These are phyloP conservation scores for Cryptosporidium canis DNA, from an alignment of 169 alveolate species.

Conservation along the genomic window DNA sequence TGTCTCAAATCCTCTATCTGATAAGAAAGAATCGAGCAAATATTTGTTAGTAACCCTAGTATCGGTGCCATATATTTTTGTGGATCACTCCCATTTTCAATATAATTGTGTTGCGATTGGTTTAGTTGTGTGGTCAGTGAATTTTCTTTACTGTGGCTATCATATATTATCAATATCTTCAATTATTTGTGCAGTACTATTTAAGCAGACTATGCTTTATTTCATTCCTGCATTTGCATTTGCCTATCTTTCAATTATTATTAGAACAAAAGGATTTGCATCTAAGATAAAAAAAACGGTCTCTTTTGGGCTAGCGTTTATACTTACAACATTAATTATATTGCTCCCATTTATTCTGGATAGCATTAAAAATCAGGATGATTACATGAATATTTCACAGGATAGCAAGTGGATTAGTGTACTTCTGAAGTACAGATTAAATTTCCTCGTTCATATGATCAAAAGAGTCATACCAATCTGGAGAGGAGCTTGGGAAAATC, in stretches of 20 bases:
- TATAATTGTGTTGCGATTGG: slow-evolving; percentile 89
- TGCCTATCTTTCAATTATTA: slow-evolving; percentile 63
- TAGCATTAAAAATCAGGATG: not conserved
- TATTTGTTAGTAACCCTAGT: slow-evolving; percentile 69
- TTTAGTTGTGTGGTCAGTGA: slow-evolving; percentile 83
- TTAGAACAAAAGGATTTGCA: slow-evolving; percentile 9
- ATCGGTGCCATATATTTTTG: slow-evolving; percentile 82
- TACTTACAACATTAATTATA: not conserved
- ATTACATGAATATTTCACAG: not conserved
- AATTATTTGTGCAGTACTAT: slow-evolving; percentile 79
- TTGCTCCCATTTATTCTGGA: slow-evolving; percentile 28
- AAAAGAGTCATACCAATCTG: slow-evolving; percentile 86
- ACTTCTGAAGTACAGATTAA: slow-evolving; percentile 2
- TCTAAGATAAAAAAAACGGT: slow-evolving; percentile 28
- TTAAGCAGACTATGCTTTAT: slow-evolving; percentile 89
- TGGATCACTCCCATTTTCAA: slow-evolving; percentile 92
- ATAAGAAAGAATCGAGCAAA: slow-evolving; percentile 29
- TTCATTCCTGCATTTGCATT: slow-evolving; percentile 84
- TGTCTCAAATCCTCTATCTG: slow-evolving; percentile 31
- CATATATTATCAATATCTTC: slow-evolving; percentile 34
- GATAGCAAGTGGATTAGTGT: not conserved
- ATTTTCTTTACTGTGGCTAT: slow-evolving; percentile 61
- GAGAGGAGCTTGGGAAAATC: slow-evolving; percentile 88
- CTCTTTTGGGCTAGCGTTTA: slow-evolving; percentile 1
- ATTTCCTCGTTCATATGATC: slow-evolving; percentile 61